Evolutionary conservation across 2,329 filamentous ascomycete genomes (phyloP), one percentile per base, ranked within the genome.

Genomic region (Fusarium euwallaceae): DNA sequence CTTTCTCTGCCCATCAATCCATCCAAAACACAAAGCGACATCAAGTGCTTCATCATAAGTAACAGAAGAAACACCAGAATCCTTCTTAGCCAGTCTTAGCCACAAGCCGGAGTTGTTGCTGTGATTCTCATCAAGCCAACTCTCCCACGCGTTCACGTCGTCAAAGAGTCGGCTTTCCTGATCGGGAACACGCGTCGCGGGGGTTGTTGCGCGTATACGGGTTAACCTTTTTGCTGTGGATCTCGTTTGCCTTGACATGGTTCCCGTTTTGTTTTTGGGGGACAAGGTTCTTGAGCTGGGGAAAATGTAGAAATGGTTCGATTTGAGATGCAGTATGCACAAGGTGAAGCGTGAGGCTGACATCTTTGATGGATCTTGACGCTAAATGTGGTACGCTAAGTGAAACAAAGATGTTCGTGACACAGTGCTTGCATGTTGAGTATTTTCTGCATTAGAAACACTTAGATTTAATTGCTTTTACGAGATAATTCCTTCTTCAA

Each of bases 1-100:
- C 20, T 82, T 82, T 3, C 84, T 84, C 75, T 89, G 88, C 1
- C 90, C 88, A 77, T 92, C 89, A 66, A 92, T 92, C 90, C 90
- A 92, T 48, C 90, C 90, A 76, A 87, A 88, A 78, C 89, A 91
- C 8, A 92, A 83, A 1, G 89, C 89, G 37, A 84, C 80, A 76
- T 91, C 87, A 20, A 92, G 84, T 1, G 89, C 89, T 77, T 90
- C 81, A 69, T 76, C 84, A 77, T 86, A 86, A 17, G 84, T 85
- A 16, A 90, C 80, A 0, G 87, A 87, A 1, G 82, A 71, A n/a
- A 84, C 79, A 4, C 80, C 78, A 2, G 84, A 84, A 22, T 79
- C 66, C 67, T 88, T 89, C 67, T 89, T 89, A 56, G 83, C 83
- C 27, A 89, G 81, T 61, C 86, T 84, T 17, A 89, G 80, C 82